phyloP scores from a whole-genome alignment of 2,329 filamentous ascomycete species.

The Daldinia sp. region DNA sequence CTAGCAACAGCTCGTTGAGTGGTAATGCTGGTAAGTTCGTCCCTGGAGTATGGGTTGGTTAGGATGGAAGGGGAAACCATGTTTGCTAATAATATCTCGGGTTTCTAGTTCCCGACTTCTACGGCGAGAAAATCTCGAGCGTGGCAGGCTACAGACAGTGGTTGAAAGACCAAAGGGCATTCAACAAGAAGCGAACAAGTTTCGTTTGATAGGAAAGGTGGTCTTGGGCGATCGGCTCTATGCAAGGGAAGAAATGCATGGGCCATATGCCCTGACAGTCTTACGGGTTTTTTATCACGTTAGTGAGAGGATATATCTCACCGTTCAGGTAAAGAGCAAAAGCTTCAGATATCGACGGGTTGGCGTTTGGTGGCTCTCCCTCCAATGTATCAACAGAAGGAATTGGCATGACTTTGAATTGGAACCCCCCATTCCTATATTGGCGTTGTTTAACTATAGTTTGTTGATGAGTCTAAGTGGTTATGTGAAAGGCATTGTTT shows the following conservation, averaged over 20 bases:
- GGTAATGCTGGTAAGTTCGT: slow-evolving; percentile 74
- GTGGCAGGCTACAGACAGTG: slow-evolving; percentile 91
- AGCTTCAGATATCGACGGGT: slow-evolving; percentile 24
- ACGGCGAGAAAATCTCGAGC: slow-evolving; percentile 97
- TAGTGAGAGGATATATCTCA: slow-evolving; percentile 13
- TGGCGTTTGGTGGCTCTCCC: slow-evolving; percentile 46
- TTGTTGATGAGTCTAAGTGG: slow-evolving; percentile 3
- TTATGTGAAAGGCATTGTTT: slow-evolving; percentile 61
- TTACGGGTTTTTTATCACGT: slow-evolving; percentile 25
- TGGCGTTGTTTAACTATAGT: slow-evolving; percentile 9
- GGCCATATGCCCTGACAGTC: slow-evolving; percentile 3
- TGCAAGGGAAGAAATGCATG: background rate
- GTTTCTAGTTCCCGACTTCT: slow-evolving; percentile 83
- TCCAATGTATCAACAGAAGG: slow-evolving; percentile 42
- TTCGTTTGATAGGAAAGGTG: slow-evolving; percentile 58
- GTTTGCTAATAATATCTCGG: slow-evolving; percentile 8
- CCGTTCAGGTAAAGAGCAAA: slow-evolving; percentile 22
- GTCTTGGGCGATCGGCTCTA: background rate
- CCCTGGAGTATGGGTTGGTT: background rate
- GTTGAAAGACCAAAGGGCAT: slow-evolving; percentile 97
- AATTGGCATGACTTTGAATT: slow-evolving; percentile 41
- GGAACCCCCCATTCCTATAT: slow-evolving; percentile 38
- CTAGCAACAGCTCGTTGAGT: slow-evolving; percentile 79
- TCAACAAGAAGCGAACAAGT: slow-evolving; percentile 86
- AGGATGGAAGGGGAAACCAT: background rate